Percentiles rank a stretch among this genome's conserved stretches.
Evolutionary conservation across 352 stramenopile genomes (phyloP).

Genomic region (Pythium monospermum): DNA sequence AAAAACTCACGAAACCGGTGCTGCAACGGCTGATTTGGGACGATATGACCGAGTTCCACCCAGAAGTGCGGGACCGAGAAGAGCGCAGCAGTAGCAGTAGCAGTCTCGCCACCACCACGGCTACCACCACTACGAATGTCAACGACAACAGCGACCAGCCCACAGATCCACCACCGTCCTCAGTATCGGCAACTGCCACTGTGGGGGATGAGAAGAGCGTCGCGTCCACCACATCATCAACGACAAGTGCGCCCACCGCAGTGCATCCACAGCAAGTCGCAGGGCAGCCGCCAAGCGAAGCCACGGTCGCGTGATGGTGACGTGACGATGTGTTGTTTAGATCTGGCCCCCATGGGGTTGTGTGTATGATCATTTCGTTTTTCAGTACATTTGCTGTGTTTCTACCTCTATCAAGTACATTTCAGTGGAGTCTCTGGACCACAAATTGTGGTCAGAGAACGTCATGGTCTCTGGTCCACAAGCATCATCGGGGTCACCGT

Average conservation of each 20-base stretch:
- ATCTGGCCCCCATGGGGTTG: too few relatives aligned
- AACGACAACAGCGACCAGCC: not conserved
- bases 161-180: too few relatives aligned
- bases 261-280: constrained; percentile 24
- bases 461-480: too few relatives aligned
- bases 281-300: constrained; percentile 16
- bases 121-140: constrained; percentile 9
- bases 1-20: constrained; percentile 78
- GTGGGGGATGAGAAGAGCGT: not conserved
- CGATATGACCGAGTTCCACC: constrained; percentile 79
- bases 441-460: not conserved
- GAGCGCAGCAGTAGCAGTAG: not conserved
- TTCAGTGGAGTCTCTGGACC: not conserved
- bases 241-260: not conserved
- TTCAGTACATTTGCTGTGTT: constrained; percentile 12
- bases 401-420: not conserved
- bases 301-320: constrained; percentile 11
- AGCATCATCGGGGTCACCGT: too few relatives aligned
- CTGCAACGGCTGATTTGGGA: constrained; percentile 84
- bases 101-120: constrained; percentile 4
- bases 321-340: not conserved
- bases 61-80: constrained; percentile 39
- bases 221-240: not conserved
- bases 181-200: too few relatives aligned
- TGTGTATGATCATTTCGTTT: too few relatives aligned